Base-by-base conservation (phyloP, 768 basidiomycete species). In the Lactarius pseudohatsudake region DNA sequence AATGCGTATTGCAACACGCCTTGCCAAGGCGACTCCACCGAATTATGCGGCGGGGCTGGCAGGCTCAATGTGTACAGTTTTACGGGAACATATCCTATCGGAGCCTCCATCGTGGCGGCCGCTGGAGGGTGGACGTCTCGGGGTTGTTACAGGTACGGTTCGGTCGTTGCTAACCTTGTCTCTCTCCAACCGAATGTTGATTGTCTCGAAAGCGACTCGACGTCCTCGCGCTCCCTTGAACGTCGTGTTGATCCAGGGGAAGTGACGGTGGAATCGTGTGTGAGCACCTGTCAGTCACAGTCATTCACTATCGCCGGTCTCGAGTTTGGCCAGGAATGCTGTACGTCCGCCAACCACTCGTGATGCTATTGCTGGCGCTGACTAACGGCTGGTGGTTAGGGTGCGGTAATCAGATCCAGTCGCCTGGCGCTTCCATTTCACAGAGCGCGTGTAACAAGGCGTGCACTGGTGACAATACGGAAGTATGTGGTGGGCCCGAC, bases 401-500 rank as follows among this genome's bases (percentile, higher is more conserved):
- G 59, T 60, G 59, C 28, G 59, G 59, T 4, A 60, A 22, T 40
- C 9, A 60, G 59, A 60, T 60, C 22, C 10, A 20, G 10, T n/a
- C n/a, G n/a, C 59, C 59, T 11, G 59, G 59, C n/a, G 16, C 28
- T n/a, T 6, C 13, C 20, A 60, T 60, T 13, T 18, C 59, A n/a
- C 38, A 60, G 41, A 18, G 22, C 10, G 32, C 59, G 16, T 60
- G 59, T 60, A 45, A 60, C 22, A 10, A 22, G 16, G 59, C 59
- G 4, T 60, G 59, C 16, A 20, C n/a, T 5, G 59, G 59, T 1
- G 22, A 60, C 41, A 30, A 16, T 28, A 26, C 59, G 20, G 59
- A 60, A 28, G 40, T 40, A 15, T 60, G 59, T n/a, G 59, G 59
- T 15, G 59, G 59, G 13, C 59, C 59, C n/a, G 30, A 47, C 28